Evolutionary conservation across 2,329 filamentous ascomycete species (phyloP).

Genomic region (Dactylellina drechsleri): DNA sequence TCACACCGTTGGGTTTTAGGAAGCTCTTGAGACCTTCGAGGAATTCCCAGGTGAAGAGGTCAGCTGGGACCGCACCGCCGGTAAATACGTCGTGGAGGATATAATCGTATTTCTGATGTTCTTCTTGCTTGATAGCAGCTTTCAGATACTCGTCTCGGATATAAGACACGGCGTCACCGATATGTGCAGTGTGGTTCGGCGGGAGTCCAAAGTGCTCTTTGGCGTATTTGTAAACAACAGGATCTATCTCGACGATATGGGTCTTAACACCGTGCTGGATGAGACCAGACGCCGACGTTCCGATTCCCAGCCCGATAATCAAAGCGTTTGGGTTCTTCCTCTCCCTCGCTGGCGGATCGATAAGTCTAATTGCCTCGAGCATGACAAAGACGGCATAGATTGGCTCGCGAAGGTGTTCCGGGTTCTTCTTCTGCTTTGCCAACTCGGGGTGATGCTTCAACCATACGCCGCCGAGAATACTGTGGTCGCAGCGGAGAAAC

Average conservation of each 20-base stretch:
- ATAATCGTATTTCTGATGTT: slow-evolving; percentile 75
- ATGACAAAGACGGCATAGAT: slow-evolving; percentile 97
- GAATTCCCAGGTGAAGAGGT: slow-evolving; percentile 88
- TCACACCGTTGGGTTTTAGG: slow-evolving; percentile 79
- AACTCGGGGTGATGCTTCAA: slow-evolving; percentile 66
- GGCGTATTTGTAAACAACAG: slow-evolving; percentile 85
- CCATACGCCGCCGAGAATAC: slow-evolving; percentile 93
- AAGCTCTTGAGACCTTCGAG: slow-evolving; percentile 75
- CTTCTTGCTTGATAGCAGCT: slow-evolving; percentile 61
- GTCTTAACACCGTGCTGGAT: slow-evolving; percentile 89
- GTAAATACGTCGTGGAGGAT: slow-evolving; percentile 99
- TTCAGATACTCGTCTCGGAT: slow-evolving; percentile 67
- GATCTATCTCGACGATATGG: slow-evolving; percentile 94
- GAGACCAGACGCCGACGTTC: slow-evolving; percentile 86
- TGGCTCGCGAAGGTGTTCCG: slow-evolving; percentile 73
- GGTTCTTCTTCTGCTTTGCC: slow-evolving; percentile 63
- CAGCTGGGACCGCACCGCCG: slow-evolving; percentile 87
- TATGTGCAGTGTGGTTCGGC: slow-evolving; percentile 78
- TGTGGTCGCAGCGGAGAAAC: slow-evolving; percentile 91
- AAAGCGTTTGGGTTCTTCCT: slow-evolving; percentile 76
- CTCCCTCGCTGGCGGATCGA: slow-evolving; percentile 72
- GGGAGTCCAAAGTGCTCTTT: slow-evolving; percentile 83
- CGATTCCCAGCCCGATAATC: slow-evolving; percentile 90
- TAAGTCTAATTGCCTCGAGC: slow-evolving; percentile 87
- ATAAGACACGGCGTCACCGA: slow-evolving; percentile 83